Evolutionary conservation across 129 eudicot species (phyloP), one percentile per base, ranked within the genome.

Genomic region (Sambucus nigra): DNA sequence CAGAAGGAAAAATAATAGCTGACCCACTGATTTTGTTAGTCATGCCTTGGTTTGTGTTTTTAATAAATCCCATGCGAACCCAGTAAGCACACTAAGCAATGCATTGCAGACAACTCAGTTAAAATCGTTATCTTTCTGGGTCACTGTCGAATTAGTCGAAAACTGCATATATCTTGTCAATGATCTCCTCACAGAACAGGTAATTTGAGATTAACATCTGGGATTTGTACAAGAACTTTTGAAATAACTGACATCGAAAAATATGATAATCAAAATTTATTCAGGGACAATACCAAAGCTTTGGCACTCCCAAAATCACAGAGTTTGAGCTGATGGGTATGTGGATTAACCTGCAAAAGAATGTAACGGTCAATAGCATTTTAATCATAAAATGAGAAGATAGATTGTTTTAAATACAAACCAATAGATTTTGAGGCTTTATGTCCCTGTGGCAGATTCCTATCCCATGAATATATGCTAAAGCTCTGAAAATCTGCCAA

Each of bases 381-480:
- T 32, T 17, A 44, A 18, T 17, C 0, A 1, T 11, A 22, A 42
- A 1, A 13, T 10, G 31, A 33, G 35, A 15, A 47, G 25, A 33
- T 16, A 32, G 39, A 3, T 21, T 31, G 3, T 23, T 24, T 28
- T 12, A 51, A 28, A 66, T n/a, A 49, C 79, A 41, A 40, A 82
- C 91, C 79, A 82, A 68, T 53, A 82, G 76, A 72, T 82, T 82
- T 57, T 77, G 91, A 22, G 85, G 85, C 49, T 82, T 82, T 63
- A 82, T 74, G 76, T 82, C 91, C 57, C 91, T 67, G 79, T 82
- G 91, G 69, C 91, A 82, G 60, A 82, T 77, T 22, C 91, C 91
- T 23, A 82, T 77, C 32, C 81, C 85, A 73, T 82, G 91, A 27
- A 82, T 82, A 68, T 82, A 74, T 17, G 91, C 84, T 64, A 82